phyloP scores from a whole-genome alignment of 768 basidiomycete genomes.

The Collybia sordida region DNA sequence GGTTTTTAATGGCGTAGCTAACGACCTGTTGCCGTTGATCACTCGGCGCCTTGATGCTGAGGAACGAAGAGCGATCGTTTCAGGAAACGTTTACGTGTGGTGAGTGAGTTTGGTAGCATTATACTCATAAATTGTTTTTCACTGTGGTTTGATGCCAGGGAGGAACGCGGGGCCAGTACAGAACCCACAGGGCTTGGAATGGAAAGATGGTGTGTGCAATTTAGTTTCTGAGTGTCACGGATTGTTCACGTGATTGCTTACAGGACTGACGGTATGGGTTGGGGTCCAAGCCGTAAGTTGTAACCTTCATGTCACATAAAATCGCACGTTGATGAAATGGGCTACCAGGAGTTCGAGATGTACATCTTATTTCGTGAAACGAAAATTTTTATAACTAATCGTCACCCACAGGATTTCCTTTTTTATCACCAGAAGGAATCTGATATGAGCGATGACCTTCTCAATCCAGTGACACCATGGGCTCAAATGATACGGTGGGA shows the following conservation, averaged over 20 bases:
- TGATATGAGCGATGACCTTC: conserved; percentile 52
- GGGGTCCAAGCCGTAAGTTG: conserved; percentile 78
- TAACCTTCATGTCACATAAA: too few species aligned
- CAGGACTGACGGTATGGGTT: conserved; percentile 69
- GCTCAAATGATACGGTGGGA: conserved; percentile 67
- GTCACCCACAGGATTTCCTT: conserved; percentile 63
- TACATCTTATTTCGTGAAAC: conserved; percentile 33
- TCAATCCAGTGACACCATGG: conserved; percentile 69
- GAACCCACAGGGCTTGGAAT: conserved; percentile 82
- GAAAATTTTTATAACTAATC: conserved; percentile 8
- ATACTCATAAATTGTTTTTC: neutral
- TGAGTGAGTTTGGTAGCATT: conserved; percentile 17
- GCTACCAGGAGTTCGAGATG: conserved; percentile 49
- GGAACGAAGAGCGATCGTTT: conserved; percentile 68
- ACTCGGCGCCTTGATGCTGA: conserved; percentile 82
- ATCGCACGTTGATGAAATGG: too few species aligned
- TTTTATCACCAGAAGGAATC: conserved; percentile 84
- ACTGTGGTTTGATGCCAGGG: conserved; percentile 34
- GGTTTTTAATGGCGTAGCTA: conserved; percentile 77
- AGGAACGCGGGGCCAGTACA: conserved; percentile 82
- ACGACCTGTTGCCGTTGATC: conserved; percentile 68
- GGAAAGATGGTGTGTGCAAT: conserved; percentile 65
- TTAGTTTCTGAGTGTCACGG: neutral
- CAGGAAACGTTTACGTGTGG: conserved; percentile 85
- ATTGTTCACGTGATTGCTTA: conserved; percentile 7